Conservation (phyloP, 805 yeast genomes). For the Saturnispora galanensis region DNA sequence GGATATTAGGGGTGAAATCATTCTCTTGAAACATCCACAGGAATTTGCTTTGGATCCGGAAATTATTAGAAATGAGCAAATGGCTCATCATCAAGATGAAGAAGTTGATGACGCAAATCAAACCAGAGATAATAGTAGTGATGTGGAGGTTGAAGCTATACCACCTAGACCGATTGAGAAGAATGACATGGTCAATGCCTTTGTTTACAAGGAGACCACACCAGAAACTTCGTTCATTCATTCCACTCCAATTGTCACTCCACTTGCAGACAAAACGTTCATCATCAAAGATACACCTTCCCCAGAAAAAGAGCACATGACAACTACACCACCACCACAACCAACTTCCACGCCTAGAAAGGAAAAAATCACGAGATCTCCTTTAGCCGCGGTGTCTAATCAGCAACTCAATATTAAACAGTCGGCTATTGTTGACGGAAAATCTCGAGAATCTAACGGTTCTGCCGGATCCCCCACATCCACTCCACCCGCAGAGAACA, state of each 20-base stretch:
- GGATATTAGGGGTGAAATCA: slow-evolving; percentile 60
- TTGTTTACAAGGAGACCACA: slow-evolving; percentile 10
- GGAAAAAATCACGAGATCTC: not conserved
- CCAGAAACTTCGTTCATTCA: slow-evolving; percentile 7
- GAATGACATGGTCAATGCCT: slow-evolving; percentile 7
- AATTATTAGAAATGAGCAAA: not conserved
- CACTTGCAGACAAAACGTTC: slow-evolving; percentile 6
- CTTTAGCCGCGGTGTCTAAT: not conserved
- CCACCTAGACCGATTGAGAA: slow-evolving; percentile 12
- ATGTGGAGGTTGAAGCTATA: not conserved
- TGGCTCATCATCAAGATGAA: not conserved
- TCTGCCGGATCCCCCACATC: too few relatives aligned
- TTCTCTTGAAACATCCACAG: slow-evolving; percentile 14
- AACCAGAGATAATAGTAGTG: slow-evolving; percentile 3
- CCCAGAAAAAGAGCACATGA: not conserved
- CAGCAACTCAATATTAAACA: not conserved
- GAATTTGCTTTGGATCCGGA: not conserved
- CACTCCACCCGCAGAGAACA: too few relatives aligned
- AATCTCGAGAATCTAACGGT: too few relatives aligned
- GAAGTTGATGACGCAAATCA: slow-evolving; percentile 3
- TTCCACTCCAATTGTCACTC: slow-evolving; percentile 5
- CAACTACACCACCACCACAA: not conserved
- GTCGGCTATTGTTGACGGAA: not conserved
- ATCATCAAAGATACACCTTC: not conserved
- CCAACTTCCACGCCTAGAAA: not conserved